Conservation (phyloP, 805 yeast species). For the Jamesozyma lodderae region DNA sequence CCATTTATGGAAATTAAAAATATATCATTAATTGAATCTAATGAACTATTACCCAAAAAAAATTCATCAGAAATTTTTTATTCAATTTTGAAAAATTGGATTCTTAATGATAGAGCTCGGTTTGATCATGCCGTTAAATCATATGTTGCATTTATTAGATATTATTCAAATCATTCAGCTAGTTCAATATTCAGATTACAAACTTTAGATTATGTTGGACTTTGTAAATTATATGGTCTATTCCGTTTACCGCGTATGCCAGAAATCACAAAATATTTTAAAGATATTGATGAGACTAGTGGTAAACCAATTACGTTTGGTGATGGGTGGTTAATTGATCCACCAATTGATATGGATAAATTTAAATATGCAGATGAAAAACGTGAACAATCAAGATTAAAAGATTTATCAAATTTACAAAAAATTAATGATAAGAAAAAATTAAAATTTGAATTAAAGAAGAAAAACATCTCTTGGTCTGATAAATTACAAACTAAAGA, state of each 20-base stretch:
- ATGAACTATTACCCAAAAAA: not conserved
- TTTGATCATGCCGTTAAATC: conserved; percentile 76
- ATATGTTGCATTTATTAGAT: conserved; percentile 73
- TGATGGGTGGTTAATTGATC: conserved; percentile 65
- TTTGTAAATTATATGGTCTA: conserved; percentile 72
- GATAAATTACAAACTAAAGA: conserved; percentile 57
- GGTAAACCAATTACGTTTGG: conserved; percentile 11
- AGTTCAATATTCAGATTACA: conserved; percentile 75
- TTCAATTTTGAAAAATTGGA: conserved; percentile 39
- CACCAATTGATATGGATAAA: conserved; percentile 54
- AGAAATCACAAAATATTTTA: conserved; percentile 50
- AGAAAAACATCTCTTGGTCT: conserved; percentile 73
- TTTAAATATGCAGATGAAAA: conserved; percentile 55
- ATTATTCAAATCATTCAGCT: conserved; percentile 83
- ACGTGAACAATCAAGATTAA: conserved; percentile 55
- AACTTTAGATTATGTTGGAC: conserved; percentile 57
- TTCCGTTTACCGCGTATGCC: conserved; percentile 92
- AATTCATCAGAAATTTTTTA: conserved; percentile 13
- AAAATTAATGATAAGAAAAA: conserved; percentile 30
- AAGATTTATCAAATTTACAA: conserved; percentile 42
- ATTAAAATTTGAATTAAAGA: conserved; percentile 36
- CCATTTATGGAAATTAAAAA: conserved; percentile 71
- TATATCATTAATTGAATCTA: conserved; percentile 38
- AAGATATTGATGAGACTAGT: conserved; percentile 40
- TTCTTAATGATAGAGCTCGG: conserved; percentile 63